Percentiles rank a stretch among this genome's conserved stretches.
These are phyloP conservation scores for Tuber borchii DNA, from an alignment of 495 filamentous ascomycete genomes.

Conservation along the genomic window DNA sequence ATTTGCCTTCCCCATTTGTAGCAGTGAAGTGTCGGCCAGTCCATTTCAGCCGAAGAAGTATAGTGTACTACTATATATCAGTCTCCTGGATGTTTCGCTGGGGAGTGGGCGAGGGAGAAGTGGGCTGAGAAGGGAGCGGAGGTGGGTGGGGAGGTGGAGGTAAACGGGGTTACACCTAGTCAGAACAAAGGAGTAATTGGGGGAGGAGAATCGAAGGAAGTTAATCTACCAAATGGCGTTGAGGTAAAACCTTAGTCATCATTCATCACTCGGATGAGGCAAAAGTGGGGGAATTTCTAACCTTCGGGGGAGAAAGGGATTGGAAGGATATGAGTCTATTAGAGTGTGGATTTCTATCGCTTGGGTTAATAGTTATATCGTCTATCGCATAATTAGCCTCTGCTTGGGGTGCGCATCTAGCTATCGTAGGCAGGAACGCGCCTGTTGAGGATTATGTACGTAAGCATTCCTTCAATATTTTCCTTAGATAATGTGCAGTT, in stretches of 20 bases:
- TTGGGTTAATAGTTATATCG: not conserved
- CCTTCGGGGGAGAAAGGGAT: not conserved
- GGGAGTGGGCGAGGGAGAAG: slow-evolving; percentile 52
- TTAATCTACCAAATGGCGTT: too few relatives aligned
- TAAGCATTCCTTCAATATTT: not conserved
- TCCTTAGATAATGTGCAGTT: not conserved
- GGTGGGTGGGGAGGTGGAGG: not conserved
- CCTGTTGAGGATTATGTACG: not conserved
- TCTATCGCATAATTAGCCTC: not conserved
- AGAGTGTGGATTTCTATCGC: not conserved
- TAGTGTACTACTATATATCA: too few relatives aligned
- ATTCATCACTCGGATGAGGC: not conserved
- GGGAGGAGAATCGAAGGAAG: not conserved
- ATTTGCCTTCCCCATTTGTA: too few relatives aligned
- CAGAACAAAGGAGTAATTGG: not conserved
- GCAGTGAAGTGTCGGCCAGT: too few relatives aligned
- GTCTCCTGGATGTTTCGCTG: too few relatives aligned
- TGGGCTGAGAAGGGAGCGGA: slow-evolving; percentile 47
- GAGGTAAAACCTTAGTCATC: not conserved
- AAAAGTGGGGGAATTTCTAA: not conserved
- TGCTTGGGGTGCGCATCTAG: not conserved
- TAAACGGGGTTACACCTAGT: not conserved
- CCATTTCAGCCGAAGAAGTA: too few relatives aligned
- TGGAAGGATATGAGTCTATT: not conserved
- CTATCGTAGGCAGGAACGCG: not conserved